Evolutionary conservation across 108 stramenopile species (phyloP).

Genomic region (Aurantiochytrium sp.): DNA sequence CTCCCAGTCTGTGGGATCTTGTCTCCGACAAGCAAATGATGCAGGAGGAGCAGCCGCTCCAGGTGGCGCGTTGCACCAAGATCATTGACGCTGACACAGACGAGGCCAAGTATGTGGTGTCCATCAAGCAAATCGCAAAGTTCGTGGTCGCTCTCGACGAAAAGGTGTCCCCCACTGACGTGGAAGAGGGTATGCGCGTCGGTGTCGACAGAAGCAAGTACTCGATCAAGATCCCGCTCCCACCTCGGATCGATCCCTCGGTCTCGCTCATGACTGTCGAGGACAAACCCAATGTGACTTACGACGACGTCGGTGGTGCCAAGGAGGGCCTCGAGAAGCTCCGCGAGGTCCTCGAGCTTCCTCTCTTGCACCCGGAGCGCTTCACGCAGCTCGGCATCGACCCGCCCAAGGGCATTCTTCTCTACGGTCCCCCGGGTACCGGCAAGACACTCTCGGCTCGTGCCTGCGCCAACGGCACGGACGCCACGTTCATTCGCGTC

Average conservation of each 20-base stretch:
- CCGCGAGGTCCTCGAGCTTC: constrained; percentile 85
- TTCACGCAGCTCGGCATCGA: constrained; percentile 93
- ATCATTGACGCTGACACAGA: constrained; percentile 75
- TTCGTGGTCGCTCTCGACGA: constrained; percentile 93
- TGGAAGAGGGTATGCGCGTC: constrained; percentile 99
- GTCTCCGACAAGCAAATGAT: constrained; percentile 99
- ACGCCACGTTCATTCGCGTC: constrained; percentile 95
- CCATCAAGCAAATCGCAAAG: constrained; percentile 98
- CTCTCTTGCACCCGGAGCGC: constrained; percentile 87
- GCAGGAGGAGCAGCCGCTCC: constrained; percentile 89
- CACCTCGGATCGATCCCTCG: constrained; percentile 98
- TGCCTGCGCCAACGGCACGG: constrained; percentile 91
- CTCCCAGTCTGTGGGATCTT: constrained; percentile 97
- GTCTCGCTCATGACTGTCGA: constrained; percentile 98
- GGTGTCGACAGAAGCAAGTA: constrained; percentile 80
- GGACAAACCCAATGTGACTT: constrained; percentile 99
- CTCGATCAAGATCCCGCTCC: constrained; percentile 93
- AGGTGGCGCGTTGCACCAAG: constrained; percentile 96
- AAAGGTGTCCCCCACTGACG: constrained; percentile 96
- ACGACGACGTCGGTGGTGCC: constrained; percentile 98
- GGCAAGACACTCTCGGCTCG: constrained; percentile 86
- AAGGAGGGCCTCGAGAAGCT: constrained; percentile 87
- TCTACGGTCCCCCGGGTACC: constrained; percentile 90
- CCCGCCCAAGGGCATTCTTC: constrained; percentile 91
- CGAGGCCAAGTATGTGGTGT: constrained; percentile 89